Base-by-base conservation (phyloP, 177 flowering plant genomes). In the Tripterygium wilfordii region DNA sequence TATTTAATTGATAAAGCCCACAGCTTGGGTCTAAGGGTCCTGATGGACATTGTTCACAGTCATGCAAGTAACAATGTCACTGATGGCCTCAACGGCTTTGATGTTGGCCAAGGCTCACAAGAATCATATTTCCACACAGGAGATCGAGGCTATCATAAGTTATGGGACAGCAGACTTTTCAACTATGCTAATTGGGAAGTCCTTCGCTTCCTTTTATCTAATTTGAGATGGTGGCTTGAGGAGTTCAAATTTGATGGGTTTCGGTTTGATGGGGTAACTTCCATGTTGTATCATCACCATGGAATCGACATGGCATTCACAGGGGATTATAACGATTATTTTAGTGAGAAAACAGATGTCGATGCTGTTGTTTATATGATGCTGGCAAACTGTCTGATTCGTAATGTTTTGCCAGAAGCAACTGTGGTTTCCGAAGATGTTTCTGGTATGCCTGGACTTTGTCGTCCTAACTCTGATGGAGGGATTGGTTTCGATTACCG, bases 111-210 rank as follows among this genome's bases (percentile, higher is more conserved):
- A 71, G 56, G 79, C 38, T 51, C 90, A 9, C 85, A 88, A 54
- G 95, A 85, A 0, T 91, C 98, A 3, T 92, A 92, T 66, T 92
- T 92, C 45, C 98, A 85, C 60, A 54, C 77, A 14, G 98, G 95
- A 43, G 84, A 78, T 5, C 77, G 77, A 23, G 98, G 98, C 10
- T 88, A 85, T 56, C 98, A 92, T 70, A 66, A 74, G 53, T 56
- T 85, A 42, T 92, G 98, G 98, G 98, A 92, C 65, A 88, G 96
- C 56, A 78, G 85, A 48, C 74, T 92, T 36, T 92, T 92, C 56
- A 92, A 92, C 65, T 92, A 85, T 71, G 80, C 78, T n/a, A 92
- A 85, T 48, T 92, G 98, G 98, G 98, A 92, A 74, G 98, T 92
- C 20, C 85, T 88, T 37, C 95, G 98, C 26, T 92, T 88, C 64